phyloP scores from a whole-genome alignment of 441 rosid genomes.

The Populus trichocarpa region DNA sequence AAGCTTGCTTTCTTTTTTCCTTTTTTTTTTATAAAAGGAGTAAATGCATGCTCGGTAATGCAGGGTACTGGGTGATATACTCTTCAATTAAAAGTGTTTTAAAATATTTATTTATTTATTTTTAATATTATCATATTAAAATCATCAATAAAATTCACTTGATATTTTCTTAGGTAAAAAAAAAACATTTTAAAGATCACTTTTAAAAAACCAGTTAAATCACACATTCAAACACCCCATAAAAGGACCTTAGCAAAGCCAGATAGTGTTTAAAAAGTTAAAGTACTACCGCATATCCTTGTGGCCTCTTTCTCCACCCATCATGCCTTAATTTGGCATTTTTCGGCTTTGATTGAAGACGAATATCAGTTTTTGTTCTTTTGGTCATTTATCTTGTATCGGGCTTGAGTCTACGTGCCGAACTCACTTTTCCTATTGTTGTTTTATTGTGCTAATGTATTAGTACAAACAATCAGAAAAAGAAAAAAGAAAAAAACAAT shows the following conservation, averaged over 20 bases:
- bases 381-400: slow-evolving; percentile 19
- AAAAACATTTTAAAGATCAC: background rate
- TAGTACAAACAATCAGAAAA: too few species aligned
- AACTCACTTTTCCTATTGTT: background rate
- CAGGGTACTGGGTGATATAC: too few species aligned
- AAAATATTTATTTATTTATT: background rate
- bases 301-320: slow-evolving; percentile 26
- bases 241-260: slow-evolving; percentile 5
- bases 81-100: too few species aligned
- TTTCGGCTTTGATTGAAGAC: slow-evolving; percentile 25
- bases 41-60: too few species aligned
- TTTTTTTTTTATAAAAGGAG: background rate
- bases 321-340: slow-evolving; percentile 3
- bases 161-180: too few species aligned
- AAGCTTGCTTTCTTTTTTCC: too few species aligned
- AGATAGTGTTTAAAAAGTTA: background rate
- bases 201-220: background rate
- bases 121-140: background rate
- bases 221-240: background rate
- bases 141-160: too few species aligned
- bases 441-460: background rate
- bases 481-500: too few species aligned
- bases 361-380: slow-evolving; percentile 16
- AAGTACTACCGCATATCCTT: background rate
- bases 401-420: background rate